A percentile compares a stretch with the other conserved stretches of the same genome.
Evolutionary conservation across 495 filamentous ascomycete species (phyloP).

Genomic region (Hypoxylon cercidicola): DNA sequence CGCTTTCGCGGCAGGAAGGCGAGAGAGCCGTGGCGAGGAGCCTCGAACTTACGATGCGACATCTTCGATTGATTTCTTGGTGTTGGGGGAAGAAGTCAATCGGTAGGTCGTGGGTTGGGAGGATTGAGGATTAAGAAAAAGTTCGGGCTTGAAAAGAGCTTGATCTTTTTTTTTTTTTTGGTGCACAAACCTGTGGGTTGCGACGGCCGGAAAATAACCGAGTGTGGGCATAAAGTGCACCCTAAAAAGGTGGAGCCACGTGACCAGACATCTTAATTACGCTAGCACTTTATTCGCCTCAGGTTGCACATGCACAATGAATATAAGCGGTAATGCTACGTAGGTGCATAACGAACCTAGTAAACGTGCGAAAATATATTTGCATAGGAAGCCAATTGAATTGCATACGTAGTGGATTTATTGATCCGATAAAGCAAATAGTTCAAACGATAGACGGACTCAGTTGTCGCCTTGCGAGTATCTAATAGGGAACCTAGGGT

Average conservation of each 20-base stretch:
- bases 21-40: slow-evolving; percentile 97
- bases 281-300: too few relatives aligned
- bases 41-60: slow-evolving; percentile 85
- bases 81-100: slow-evolving; percentile 49
- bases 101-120: slow-evolving; percentile 36
- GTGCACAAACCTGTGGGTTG: slow-evolving; percentile 40
- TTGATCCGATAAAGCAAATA: slow-evolving; percentile 28
- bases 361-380: not conserved
- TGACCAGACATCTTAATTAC: slow-evolving; percentile 4
- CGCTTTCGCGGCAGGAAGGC: slow-evolving; percentile 98
- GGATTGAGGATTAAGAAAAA: slow-evolving; percentile 41
- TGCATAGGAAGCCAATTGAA: slow-evolving; percentile 4
- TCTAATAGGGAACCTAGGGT: slow-evolving; percentile 22
- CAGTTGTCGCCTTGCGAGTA: slow-evolving; percentile 36
- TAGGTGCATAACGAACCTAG: not conserved
- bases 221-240: slow-evolving; percentile 20
- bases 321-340: not conserved
- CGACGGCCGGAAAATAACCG: slow-evolving; percentile 45
- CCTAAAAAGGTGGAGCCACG: slow-evolving; percentile 32
- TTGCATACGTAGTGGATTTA: slow-evolving; percentile 13
- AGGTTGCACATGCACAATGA: too few relatives aligned
- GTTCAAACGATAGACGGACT: slow-evolving; percentile 41
- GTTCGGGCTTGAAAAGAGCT: slow-evolving; percentile 35
- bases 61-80: slow-evolving; percentile 53
- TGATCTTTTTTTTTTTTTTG: slow-evolving; percentile 31